Percentiles rank a stretch among this genome's conserved stretches.
phyloP scores from a whole-genome alignment of 2,329 filamentous ascomycete species.

The Aspergillus quadrilineatus region DNA sequence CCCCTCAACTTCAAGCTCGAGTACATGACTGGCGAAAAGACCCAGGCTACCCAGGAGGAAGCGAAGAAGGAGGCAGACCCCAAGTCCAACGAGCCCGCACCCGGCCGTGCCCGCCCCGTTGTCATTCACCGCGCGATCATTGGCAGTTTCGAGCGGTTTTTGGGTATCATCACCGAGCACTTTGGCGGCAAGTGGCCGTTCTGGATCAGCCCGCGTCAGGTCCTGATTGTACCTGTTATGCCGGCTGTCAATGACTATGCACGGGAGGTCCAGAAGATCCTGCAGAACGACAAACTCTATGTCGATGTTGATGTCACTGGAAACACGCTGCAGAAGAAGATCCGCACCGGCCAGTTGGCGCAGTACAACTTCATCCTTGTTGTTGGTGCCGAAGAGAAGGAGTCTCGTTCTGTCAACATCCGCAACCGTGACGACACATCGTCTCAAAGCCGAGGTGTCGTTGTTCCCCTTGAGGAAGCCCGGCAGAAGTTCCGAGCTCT shows the following conservation, averaged over 20 bases:
- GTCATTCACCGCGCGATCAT: slow-evolving; percentile 54
- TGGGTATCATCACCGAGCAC: slow-evolving; percentile 52
- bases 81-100: slow-evolving; percentile 36
- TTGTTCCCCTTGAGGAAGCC: slow-evolving; percentile 61
- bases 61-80: slow-evolving; percentile 40
- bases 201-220: slow-evolving; percentile 53
- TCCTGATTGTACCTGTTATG: slow-evolving; percentile 53
- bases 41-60: slow-evolving; percentile 37
- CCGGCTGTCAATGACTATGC: slow-evolving; percentile 50
- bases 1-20: slow-evolving; percentile 83
- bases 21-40: slow-evolving; percentile 71
- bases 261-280: slow-evolving; percentile 46
- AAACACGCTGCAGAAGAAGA: slow-evolving; percentile 54
- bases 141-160: slow-evolving; percentile 52
- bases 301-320: slow-evolving; percentile 50
- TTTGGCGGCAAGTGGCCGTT: slow-evolving; percentile 55
- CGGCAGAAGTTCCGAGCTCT: slow-evolving; percentile 52
- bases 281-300: slow-evolving; percentile 47
- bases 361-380: slow-evolving; percentile 58
- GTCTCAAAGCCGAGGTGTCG: slow-evolving; percentile 61
- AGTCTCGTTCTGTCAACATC: slow-evolving; percentile 61
- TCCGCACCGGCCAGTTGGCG: slow-evolving; percentile 48
- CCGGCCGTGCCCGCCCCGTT: slow-evolving; percentile 50
- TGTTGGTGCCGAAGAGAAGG: slow-evolving; percentile 62
- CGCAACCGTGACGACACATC: slow-evolving; percentile 63